phyloP scores from a whole-genome alignment of 2,329 filamentous ascomycete genomes.

The Fusarium tanahbumbuense region DNA sequence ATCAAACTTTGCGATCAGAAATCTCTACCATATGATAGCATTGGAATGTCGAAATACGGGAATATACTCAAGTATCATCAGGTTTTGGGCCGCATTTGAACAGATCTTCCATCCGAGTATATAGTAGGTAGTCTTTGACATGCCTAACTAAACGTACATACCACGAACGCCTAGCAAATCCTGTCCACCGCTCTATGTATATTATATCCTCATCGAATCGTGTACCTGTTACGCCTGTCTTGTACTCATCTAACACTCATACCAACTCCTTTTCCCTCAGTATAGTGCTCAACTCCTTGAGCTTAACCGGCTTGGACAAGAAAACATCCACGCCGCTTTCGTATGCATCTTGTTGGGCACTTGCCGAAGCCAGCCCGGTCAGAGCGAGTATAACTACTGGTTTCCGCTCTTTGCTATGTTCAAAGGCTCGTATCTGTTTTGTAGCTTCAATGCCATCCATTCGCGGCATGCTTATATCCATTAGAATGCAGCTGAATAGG shows the following conservation, averaged over 20 bases:
- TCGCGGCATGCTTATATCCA: slow-evolving; percentile 68
- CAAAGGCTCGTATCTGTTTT: slow-evolving; percentile 60
- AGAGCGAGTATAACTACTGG: slow-evolving; percentile 63
- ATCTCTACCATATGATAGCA: background rate
- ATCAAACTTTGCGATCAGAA: background rate
- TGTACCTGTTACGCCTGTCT: background rate
- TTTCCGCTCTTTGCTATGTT: slow-evolving; percentile 55
- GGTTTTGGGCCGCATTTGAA: background rate
- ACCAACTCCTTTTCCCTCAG: slow-evolving; percentile 18
- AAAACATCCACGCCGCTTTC: slow-evolving; percentile 65
- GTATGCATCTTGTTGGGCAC: slow-evolving; percentile 64
- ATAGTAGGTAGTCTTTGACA: background rate
- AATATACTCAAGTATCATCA: background rate
- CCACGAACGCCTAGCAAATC: background rate
- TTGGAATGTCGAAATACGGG: background rate
- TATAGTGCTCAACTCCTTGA: slow-evolving; percentile 52
- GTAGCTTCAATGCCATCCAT: slow-evolving; percentile 65
- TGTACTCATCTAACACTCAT: background rate
- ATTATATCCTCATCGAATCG: slow-evolving; percentile 4
- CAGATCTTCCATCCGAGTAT: background rate
- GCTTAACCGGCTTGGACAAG: slow-evolving; percentile 63
- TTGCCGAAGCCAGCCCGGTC: slow-evolving; percentile 62
- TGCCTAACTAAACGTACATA: background rate
- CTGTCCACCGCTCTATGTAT: background rate
- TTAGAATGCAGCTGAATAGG: slow-evolving; percentile 51